Evolutionary conservation across 768 basidiomycete species (phyloP).

Genomic region (Filobasidium wieringae): DNA sequence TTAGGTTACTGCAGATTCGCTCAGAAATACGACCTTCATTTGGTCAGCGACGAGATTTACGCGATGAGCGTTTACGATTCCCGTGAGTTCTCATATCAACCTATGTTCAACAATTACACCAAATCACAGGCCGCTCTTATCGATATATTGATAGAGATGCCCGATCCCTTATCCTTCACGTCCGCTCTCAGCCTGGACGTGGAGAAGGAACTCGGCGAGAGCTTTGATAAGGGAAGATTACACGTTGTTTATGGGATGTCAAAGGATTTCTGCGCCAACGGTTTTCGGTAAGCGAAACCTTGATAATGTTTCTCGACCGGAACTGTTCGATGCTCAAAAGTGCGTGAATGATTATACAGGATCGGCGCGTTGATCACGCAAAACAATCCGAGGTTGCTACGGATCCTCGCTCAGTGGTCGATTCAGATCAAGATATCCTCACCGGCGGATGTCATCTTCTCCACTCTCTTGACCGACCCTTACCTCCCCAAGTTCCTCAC

Average conservation of each 20-base stretch:
- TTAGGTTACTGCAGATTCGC: constrained; percentile 33
- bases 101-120: no score
- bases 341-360: constrained; percentile 9
- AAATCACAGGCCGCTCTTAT: background rate
- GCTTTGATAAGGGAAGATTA: constrained; percentile 25
- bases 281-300: constrained; percentile 1
- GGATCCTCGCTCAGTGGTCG: constrained; percentile 31
- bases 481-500: background rate
- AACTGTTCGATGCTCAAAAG: background rate
- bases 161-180: constrained; percentile 26
- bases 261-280: constrained; percentile 27
- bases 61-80: constrained; percentile 32
- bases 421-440: constrained; percentile 36
- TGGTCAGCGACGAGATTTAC: constrained; percentile 39
- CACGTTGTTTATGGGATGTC: constrained; percentile 35
- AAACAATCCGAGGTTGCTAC: constrained; percentile 30
- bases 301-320: no score
- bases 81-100: no score
- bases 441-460: constrained; percentile 15
- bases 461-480: constrained; percentile 3
- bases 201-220: constrained; percentile 27
- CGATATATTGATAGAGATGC: constrained; percentile 8
- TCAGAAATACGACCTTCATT: constrained; percentile 33
- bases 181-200: constrained; percentile 31
- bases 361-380: constrained; percentile 32